Conservation (phyloP, 306 rosid species). For the Boehmeria nivea region DNA sequence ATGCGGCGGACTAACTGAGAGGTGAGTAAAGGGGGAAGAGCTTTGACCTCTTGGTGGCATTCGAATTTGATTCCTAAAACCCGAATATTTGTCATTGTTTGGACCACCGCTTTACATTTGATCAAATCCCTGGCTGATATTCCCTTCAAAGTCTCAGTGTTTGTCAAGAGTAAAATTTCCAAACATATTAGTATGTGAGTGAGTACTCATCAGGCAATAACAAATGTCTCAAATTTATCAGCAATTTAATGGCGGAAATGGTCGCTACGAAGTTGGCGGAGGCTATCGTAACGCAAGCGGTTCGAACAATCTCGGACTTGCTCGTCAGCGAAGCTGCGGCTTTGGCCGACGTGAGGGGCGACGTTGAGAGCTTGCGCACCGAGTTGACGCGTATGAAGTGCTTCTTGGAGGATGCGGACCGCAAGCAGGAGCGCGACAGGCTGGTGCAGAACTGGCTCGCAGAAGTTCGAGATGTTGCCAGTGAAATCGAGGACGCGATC, state of each 20-base stretch:
- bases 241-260: not conserved
- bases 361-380: not conserved
- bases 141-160: not conserved
- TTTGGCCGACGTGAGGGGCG: not conserved
- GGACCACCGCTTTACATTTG: not conserved
- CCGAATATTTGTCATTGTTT: not conserved
- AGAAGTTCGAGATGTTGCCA: conserved; percentile 50
- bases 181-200: not conserved
- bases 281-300: conserved; percentile 1
- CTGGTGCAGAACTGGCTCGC: conserved; percentile 31
- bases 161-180: not conserved
- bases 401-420: conserved; percentile 23
- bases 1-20: not conserved
- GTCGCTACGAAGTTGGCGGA: not conserved
- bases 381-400: conserved; percentile 6
- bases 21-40: not conserved
- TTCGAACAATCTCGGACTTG: not conserved
- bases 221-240: not conserved
- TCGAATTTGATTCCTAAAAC: not conserved
- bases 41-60: not conserved
- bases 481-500: conserved; percentile 49
- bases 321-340: not conserved
- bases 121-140: not conserved
- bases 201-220: not conserved
- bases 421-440: conserved; percentile 34